phyloP scores from a whole-genome alignment of 768 basidiomycete genomes.

The Lentinula lateritia region DNA sequence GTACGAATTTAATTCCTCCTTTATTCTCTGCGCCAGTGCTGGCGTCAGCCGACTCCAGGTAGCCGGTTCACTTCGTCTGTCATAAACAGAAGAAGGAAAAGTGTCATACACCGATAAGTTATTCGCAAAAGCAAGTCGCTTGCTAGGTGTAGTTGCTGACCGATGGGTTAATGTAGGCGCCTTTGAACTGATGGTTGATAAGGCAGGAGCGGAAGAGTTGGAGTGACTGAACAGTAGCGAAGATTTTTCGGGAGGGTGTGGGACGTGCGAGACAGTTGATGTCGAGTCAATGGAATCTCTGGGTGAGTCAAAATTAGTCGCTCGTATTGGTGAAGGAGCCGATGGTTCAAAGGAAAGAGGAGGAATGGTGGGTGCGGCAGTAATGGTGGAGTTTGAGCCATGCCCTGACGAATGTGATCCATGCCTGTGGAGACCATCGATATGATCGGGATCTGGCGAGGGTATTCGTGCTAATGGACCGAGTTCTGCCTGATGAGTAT shows the following conservation, averaged over 20 bases:
- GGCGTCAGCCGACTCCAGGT: slow-evolving; percentile 97
- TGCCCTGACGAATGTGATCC: slow-evolving; percentile 48
- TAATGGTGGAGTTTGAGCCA: slow-evolving; percentile 10
- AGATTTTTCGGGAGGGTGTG: slow-evolving; percentile 39
- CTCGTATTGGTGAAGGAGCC: slow-evolving; percentile 17
- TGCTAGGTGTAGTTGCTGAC: slow-evolving; percentile 62
- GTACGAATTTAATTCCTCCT: slow-evolving; percentile 96
- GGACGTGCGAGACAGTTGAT: slow-evolving; percentile 26
- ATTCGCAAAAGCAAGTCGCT: slow-evolving; percentile 82
- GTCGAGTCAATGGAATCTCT: slow-evolving; percentile 34
- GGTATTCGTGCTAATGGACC: slow-evolving; percentile 82
- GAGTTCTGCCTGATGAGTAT: slow-evolving; percentile 46
- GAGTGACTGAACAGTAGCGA: slow-evolving; percentile 73
- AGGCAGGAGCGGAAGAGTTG: slow-evolving; percentile 87
- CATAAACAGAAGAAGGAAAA: slow-evolving; percentile 88
- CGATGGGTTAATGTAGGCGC: slow-evolving; percentile 57
- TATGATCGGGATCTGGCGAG: slow-evolving; percentile 79
- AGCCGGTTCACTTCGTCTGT: slow-evolving; percentile 91
- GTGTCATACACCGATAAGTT: slow-evolving; percentile 96
- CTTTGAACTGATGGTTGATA: slow-evolving; percentile 50
- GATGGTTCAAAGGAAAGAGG: slow-evolving; percentile 50
- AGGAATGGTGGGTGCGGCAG: slow-evolving; percentile 35
- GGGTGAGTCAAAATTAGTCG: slow-evolving; percentile 28
- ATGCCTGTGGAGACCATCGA: slow-evolving; percentile 80
- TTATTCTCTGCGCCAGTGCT: slow-evolving; percentile 91